Conservation (phyloP, 768 basidiomycete species). For the Psilocybe azurescens region DNA sequence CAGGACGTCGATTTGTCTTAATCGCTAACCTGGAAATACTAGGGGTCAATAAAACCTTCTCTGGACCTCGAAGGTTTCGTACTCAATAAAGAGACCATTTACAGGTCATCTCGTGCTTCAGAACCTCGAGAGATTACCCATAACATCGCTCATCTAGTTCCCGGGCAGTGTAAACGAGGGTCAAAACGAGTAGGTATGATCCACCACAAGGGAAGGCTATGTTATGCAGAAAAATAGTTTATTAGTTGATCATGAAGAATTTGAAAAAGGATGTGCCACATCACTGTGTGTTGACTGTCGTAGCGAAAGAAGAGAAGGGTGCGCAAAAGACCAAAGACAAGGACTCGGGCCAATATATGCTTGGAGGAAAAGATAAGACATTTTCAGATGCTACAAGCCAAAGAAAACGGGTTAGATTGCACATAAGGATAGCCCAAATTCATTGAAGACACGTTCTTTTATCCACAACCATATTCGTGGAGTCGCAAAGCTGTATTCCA, state of each 20-base stretch:
- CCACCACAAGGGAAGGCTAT: not conserved
- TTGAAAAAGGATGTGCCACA: not conserved
- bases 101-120: not conserved
- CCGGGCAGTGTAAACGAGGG: not conserved
- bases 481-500: slow-evolving; percentile 17
- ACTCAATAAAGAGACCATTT: slow-evolving; percentile 3
- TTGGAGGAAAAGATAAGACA: not conserved
- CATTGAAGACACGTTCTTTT: slow-evolving; percentile 5
- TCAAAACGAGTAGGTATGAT: not conserved
- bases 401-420: slow-evolving; percentile 21
- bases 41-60: not conserved
- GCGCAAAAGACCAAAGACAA: not conserved
- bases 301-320: not conserved
- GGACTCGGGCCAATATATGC: not conserved
- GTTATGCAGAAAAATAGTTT: not conserved
- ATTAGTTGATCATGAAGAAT: not conserved
- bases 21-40: slow-evolving; percentile 1
- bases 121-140: slow-evolving; percentile 8
- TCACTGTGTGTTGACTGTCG: not conserved
- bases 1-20: not conserved
- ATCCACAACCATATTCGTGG: slow-evolving; percentile 22
- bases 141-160: not conserved
- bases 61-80: slow-evolving; percentile 8
- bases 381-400: slow-evolving; percentile 15
- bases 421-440: slow-evolving; percentile 5